A percentile compares a stretch with the other conserved stretches of the same genome.
phyloP scores from a whole-genome alignment of 2,329 filamentous ascomycete genomes.

The Tolypocladium inflatum region DNA sequence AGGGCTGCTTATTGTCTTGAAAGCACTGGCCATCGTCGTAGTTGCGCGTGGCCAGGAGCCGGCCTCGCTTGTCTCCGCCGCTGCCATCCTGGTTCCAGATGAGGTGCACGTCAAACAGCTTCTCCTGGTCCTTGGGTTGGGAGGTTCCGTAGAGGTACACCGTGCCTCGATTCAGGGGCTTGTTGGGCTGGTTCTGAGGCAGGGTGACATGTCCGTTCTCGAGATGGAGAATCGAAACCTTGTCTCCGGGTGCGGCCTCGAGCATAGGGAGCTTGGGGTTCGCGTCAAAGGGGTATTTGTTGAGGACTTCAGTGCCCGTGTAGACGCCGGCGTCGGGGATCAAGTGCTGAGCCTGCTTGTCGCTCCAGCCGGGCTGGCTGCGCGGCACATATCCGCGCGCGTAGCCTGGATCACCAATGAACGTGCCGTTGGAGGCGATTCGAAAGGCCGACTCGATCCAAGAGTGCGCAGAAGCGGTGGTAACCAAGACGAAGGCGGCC shows the following conservation, averaged over 20 bases:
- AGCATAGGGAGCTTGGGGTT: slow-evolving; percentile 53
- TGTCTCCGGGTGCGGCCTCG: slow-evolving; percentile 47
- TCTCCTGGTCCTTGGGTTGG: slow-evolving; percentile 41
- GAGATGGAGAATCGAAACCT: slow-evolving; percentile 56
- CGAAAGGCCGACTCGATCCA: slow-evolving; percentile 74
- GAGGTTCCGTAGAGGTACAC: slow-evolving; percentile 66
- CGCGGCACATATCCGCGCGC: slow-evolving; percentile 61
- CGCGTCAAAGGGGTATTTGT: slow-evolving; percentile 22
- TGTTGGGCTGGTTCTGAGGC: slow-evolving; percentile 44
- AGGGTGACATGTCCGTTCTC: slow-evolving; percentile 71
- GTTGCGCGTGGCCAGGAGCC: slow-evolving; percentile 65
- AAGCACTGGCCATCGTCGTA: slow-evolving; percentile 91
- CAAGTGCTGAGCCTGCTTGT: slow-evolving; percentile 51
- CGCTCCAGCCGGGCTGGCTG: slow-evolving; percentile 42
- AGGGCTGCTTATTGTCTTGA: slow-evolving; percentile 55
- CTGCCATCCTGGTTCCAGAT: slow-evolving; percentile 72
- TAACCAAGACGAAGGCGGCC: slow-evolving; percentile 18
- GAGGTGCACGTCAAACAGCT: slow-evolving; percentile 56
- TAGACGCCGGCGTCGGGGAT: slow-evolving; percentile 52
- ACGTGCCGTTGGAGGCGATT: slow-evolving; percentile 64
- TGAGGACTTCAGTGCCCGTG: slow-evolving; percentile 44
- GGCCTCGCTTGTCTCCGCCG: slow-evolving; percentile 70
- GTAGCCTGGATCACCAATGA: slow-evolving; percentile 62
- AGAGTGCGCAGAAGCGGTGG: slow-evolving; percentile 48
- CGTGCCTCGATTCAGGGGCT: slow-evolving; percentile 58